These are phyloP conservation scores for Fremontodendron californicum DNA, from an alignment of 345 rosid genomes.

Conservation along the genomic window DNA sequence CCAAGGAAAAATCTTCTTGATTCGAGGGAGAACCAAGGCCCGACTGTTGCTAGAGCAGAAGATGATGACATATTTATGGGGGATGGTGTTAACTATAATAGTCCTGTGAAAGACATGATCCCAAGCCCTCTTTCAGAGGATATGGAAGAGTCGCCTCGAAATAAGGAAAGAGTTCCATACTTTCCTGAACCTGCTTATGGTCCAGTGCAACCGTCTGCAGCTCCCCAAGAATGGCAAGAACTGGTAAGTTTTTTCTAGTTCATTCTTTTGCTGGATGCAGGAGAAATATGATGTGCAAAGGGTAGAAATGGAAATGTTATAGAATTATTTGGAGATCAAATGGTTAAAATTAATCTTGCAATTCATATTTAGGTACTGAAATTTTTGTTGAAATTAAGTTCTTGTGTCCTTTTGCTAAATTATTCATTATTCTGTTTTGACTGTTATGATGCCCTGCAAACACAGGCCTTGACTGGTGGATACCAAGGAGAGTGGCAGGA, in stretches of 20 bases:
- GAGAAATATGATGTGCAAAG: neutral
- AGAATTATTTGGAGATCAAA: neutral
- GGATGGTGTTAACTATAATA: constrained; percentile 68
- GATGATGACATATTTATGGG: constrained; percentile 92
- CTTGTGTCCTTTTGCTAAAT: neutral
- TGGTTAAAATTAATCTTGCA: neutral
- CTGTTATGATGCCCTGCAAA: constrained; percentile 59
- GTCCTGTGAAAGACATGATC: constrained; percentile 75
- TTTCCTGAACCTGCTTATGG: constrained; percentile 76
- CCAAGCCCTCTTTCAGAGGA: constrained; percentile 95
- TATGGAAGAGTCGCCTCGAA: constrained; percentile 97
- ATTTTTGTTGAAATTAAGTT: neutral
- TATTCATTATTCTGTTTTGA: neutral
- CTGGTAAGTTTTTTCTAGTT: constrained; percentile 40
- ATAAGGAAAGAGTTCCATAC: constrained; percentile 68
- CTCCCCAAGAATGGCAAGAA: constrained; percentile 82
- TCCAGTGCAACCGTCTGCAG: constrained; percentile 68
- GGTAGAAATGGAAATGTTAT: neutral
- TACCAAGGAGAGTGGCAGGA: constrained; percentile 92
- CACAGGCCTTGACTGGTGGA: constrained; percentile 62
- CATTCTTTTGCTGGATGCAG: neutral
- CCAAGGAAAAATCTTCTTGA: constrained; percentile 46
- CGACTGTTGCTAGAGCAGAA: constrained; percentile 54
- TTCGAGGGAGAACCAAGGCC: constrained; percentile 51
- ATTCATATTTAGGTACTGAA: neutral